phyloP scores from a whole-genome alignment of 2,329 filamentous ascomycete species.

The Hymenoscyphus fructigenus region DNA sequence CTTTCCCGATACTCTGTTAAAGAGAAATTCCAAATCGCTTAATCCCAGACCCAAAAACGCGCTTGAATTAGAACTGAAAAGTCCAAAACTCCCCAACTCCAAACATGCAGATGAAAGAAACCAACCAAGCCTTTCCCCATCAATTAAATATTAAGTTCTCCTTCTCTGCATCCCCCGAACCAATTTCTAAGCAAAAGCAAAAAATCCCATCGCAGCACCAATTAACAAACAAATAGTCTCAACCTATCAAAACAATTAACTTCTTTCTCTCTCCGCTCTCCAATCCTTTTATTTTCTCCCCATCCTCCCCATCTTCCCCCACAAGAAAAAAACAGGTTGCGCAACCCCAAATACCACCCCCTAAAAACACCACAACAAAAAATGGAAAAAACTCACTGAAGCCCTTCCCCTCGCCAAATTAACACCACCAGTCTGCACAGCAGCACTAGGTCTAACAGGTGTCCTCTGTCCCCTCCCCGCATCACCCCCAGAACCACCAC shows the following conservation, averaged over 20 bases:
- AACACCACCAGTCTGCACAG: background rate
- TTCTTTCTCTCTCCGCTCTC: background rate
- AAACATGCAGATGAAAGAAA: background rate
- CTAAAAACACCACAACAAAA: too few relatives aligned
- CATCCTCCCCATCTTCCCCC: background rate
- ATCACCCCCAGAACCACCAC: background rate
- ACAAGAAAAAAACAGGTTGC: background rate
- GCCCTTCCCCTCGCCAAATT: too few relatives aligned
- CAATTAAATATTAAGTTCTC: background rate
- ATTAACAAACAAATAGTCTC: background rate
- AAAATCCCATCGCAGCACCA: slow-evolving; percentile 5
- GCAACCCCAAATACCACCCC: too few relatives aligned
- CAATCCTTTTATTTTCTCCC: background rate
- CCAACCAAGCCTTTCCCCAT: background rate
- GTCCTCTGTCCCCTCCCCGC: background rate
- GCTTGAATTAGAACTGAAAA: background rate
- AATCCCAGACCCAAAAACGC: background rate
- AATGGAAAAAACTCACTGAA: too few relatives aligned
- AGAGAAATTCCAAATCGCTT: too few relatives aligned
- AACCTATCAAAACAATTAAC: background rate
- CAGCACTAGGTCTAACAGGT: background rate
- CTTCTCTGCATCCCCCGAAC: background rate
- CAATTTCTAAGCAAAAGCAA: slow-evolving; percentile 6
- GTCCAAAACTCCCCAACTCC: background rate
- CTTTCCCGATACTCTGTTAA: too few relatives aligned